Evolutionary conservation across 805 yeast species (phyloP), one percentile per base, ranked within the genome.

Genomic region (Nakazawaea anatomiae): DNA sequence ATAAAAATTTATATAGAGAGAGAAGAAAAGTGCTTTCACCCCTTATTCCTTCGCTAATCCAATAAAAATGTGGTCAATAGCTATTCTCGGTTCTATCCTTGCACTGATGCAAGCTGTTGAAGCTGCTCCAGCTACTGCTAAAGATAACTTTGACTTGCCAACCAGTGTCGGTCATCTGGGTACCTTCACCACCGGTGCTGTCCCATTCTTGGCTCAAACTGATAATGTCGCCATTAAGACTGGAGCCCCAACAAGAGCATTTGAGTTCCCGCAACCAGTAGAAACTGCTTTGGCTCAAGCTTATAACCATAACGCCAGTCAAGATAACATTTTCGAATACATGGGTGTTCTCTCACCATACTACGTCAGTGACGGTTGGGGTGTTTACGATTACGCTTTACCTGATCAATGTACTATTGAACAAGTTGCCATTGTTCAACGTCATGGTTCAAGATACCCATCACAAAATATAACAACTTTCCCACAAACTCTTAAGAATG

Each of bases 41-140:
- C 36, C 36, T 34, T 34, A 34, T 34, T 34, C 36, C 12, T 34
- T 34, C 36, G 36, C 36, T 34, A 10, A 34, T 10, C 12, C 9
- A 10, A 34, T 12, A 34, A 38, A 38, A n/a, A 38, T 38, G 40
- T 38, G 40, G 40, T 38, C 40, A 38, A 11, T 38, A 38, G 40
- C 40, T 38, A 11, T 38, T 38, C 40, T 38, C 8, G n/a, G 18
- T 38, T 38, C 40, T 12, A 18, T 38, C 40, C 40, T 38, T 18
- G 40, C 14, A 12, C 40, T 38, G 40, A 38, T 38, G 18, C 40
- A 38, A 38, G 40, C 40, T 12, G 40, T 38, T n/a, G 18, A 38
- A 6, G 40, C 40, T 12, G 40, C 40, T 38, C 40, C 70, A 0
- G 70, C 50, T 9, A 87, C 69, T 2, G 79, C 78, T 38, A 32